phyloP scores from a whole-genome alignment of 2,329 filamentous ascomycete species.

The Colletotrichum trifolii region DNA sequence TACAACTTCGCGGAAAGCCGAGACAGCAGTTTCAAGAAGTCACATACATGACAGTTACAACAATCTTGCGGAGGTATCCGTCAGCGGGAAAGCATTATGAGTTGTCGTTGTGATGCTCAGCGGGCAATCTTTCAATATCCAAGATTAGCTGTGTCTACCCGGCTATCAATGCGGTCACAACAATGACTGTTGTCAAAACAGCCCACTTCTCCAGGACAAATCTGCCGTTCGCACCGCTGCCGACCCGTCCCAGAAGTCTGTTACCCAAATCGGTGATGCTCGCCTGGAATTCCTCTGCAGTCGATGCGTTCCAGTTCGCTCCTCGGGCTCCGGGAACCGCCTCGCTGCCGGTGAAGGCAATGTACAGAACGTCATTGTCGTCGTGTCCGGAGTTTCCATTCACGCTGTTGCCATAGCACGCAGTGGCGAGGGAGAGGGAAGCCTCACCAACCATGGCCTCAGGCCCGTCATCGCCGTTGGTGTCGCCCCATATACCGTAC shows the following conservation, averaged over 20 bases:
- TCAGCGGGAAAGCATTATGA: too few species aligned
- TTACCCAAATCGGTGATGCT: conserved; percentile 64
- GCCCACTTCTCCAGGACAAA: not conserved
- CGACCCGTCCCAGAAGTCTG: conserved; percentile 56
- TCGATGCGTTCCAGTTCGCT: conserved; percentile 65
- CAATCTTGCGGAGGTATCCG: too few species aligned
- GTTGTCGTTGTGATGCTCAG: too few species aligned
- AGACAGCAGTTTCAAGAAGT: too few species aligned
- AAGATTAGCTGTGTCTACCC: too few species aligned
- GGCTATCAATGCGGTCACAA: not conserved
- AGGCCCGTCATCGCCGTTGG: conserved; percentile 64
- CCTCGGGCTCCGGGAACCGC: conserved; percentile 65
- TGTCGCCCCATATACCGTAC: conserved; percentile 72
- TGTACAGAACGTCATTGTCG: conserved; percentile 68
- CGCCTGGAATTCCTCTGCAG: conserved; percentile 61
- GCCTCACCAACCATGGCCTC: conserved; percentile 65
- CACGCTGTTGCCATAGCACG: conserved; percentile 65
- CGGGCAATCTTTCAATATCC: too few species aligned
- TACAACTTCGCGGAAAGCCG: too few species aligned
- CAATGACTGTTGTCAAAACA: not conserved
- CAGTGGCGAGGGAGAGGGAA: conserved; percentile 66
- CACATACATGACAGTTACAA: too few species aligned
- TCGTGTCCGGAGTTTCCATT: conserved; percentile 67
- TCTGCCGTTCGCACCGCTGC: conserved; percentile 19
- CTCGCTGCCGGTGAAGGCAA: conserved; percentile 67